Evolutionary conservation across 169 alveolate genomes (phyloP).

Genomic region (Theileria sp.): DNA sequence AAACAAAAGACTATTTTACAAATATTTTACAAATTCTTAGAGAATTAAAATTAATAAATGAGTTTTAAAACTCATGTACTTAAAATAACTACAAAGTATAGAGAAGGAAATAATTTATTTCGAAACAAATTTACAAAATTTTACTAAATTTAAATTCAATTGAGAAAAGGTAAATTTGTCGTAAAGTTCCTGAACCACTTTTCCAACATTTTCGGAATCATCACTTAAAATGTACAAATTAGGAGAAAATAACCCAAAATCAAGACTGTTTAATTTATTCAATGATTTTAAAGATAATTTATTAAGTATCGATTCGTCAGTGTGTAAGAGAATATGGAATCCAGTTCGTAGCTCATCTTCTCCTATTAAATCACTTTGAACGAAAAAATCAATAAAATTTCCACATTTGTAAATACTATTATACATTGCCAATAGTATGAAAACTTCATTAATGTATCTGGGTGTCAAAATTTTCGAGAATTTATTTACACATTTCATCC

Average conservation of each 20-base stretch:
- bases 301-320: background rate
- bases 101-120: background rate
- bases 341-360: background rate
- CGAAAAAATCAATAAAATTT: background rate
- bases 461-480: background rate
- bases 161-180: background rate
- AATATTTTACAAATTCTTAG: background rate
- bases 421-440: background rate
- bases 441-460: background rate
- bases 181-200: background rate
- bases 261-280: background rate
- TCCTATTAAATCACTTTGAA: background rate
- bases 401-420: background rate
- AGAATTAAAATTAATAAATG: background rate
- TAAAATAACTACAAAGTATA: background rate
- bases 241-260: background rate
- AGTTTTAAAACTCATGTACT: background rate
- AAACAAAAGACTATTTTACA: background rate
- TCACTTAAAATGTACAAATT: background rate
- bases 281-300: background rate
- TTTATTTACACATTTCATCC: slow-evolving; percentile 1
- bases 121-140: background rate
- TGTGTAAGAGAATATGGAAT: background rate
- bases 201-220: background rate
- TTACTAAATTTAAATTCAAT: background rate